Percentiles rank a stretch among this genome's conserved stretches.
These are phyloP conservation scores for Aciculosporium take DNA, from an alignment of 2,329 filamentous ascomycete genomes.

Conservation along the genomic window DNA sequence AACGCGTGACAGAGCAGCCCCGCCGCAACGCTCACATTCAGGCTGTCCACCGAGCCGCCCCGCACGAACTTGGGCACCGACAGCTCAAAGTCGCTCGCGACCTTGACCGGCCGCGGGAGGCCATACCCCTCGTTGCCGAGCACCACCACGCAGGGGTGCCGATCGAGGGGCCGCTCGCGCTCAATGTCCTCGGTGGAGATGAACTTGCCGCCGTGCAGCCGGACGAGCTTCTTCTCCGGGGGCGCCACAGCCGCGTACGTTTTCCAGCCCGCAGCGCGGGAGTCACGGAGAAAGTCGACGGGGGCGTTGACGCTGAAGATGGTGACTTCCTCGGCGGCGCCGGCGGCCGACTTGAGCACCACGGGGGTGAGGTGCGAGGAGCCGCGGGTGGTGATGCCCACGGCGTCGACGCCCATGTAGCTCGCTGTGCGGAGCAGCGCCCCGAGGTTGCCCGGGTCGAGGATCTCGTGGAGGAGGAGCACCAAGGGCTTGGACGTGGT, in stretches of 20 bases:
- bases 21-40: constrained; percentile 86
- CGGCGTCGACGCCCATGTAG: constrained; percentile 78
- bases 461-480: constrained; percentile 58
- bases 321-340: constrained; percentile 68
- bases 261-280: constrained; percentile 60
- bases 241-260: constrained; percentile 61
- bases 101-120: constrained; percentile 47
- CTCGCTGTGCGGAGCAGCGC: constrained; percentile 78
- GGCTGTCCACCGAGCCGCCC: constrained; percentile 58
- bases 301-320: constrained; percentile 58
- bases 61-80: constrained; percentile 46
- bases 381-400: constrained; percentile 60
- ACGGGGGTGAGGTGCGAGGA: constrained; percentile 63
- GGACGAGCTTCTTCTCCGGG: constrained; percentile 19
- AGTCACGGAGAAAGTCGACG: constrained; percentile 53
- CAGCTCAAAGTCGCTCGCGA: constrained; percentile 49
- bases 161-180: constrained; percentile 35
- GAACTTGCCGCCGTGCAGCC: constrained; percentile 26
- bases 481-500: constrained; percentile 52
- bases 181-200: constrained; percentile 37
- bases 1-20: constrained; percentile 62
- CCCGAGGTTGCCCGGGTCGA: constrained; percentile 83
- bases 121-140: constrained; percentile 73
- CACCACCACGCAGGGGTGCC: constrained; percentile 61
- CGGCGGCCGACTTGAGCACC: constrained; percentile 75